A percentile compares a stretch with the other conserved stretches of the same genome.
Conservation (phyloP, 2,329 filamentous ascomycete species). For the Exophiala lecanii-corni region DNA sequence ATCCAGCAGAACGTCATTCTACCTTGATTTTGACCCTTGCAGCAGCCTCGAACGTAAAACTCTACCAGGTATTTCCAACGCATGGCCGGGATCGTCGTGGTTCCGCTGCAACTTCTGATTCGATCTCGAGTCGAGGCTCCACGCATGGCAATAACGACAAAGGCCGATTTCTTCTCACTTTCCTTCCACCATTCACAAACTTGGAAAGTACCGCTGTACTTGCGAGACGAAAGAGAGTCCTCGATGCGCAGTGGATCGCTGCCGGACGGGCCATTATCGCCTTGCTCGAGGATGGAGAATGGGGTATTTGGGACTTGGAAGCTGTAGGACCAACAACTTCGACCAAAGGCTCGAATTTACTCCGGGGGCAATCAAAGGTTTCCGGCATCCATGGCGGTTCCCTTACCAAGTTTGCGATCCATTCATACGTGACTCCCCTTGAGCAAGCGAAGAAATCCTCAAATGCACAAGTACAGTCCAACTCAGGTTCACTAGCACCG, state of each 20-base stretch:
- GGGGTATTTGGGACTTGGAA: constrained; percentile 48
- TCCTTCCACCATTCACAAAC: constrained; percentile 39
- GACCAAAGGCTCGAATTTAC: constrained; percentile 34
- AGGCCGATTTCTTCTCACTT: constrained; percentile 41
- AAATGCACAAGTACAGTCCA: constrained; percentile 6
- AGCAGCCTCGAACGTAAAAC: constrained; percentile 49
- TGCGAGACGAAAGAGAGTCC: constrained; percentile 38
- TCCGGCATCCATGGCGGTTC: constrained; percentile 39
- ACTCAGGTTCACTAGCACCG: constrained; percentile 34
- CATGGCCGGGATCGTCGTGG: constrained; percentile 29
- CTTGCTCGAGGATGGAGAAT: constrained; percentile 44
- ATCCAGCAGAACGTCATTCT: constrained; percentile 50
- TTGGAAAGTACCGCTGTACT: constrained; percentile 22
- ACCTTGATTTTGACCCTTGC: constrained; percentile 52
- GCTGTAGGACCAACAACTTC: constrained; percentile 36
- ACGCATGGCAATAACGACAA: constrained; percentile 27
- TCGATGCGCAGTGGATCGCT: constrained; percentile 44
- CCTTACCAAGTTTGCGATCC: constrained; percentile 38
- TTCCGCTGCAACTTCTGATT: constrained; percentile 32
- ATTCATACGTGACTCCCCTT: constrained; percentile 10
- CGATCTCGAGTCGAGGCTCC: constrained; percentile 19
- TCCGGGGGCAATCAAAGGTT: constrained; percentile 35
- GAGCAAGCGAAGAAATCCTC: constrained; percentile 15
- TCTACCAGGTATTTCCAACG: constrained; percentile 52
- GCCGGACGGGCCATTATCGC: constrained; percentile 42